These are phyloP conservation scores for Penicillium sp. DNA, from an alignment of 2,329 filamentous ascomycete genomes.

Conservation along the genomic window DNA sequence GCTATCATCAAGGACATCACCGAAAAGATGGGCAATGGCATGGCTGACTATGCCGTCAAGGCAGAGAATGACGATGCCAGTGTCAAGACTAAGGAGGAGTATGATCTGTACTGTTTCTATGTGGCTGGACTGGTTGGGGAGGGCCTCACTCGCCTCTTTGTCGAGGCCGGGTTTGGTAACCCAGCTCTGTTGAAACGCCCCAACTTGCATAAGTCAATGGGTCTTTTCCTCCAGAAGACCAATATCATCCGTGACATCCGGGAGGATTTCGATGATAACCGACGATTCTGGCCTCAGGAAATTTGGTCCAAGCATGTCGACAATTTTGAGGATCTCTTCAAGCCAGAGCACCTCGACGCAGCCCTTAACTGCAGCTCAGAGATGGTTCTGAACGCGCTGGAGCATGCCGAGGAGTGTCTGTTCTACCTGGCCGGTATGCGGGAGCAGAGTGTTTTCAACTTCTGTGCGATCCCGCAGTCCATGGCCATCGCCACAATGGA, in stretches of 20 bases:
- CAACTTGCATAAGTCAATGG: conserved; percentile 90
- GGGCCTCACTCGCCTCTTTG: conserved; percentile 84
- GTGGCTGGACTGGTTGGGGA: conserved; percentile 98
- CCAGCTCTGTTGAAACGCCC: conserved; percentile 74
- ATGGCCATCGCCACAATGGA: conserved; percentile 98
- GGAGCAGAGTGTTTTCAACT: conserved; percentile 98
- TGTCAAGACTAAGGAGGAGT: conserved; percentile 79
- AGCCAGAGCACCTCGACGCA: conserved; percentile 70
- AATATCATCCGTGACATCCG: conserved; percentile 97
- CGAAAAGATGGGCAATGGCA: conserved; percentile 92
- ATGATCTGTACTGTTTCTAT: conserved; percentile 96
- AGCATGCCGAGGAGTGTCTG: conserved; percentile 87
- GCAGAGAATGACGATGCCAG: conserved; percentile 76
- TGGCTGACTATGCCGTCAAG: conserved; percentile 92
- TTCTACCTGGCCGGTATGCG: conserved; percentile 94
- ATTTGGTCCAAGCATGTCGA: conserved; percentile 96
- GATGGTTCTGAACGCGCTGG: conserved; percentile 87
- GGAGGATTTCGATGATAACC: conserved; percentile 82
- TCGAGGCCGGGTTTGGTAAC: conserved; percentile 82
- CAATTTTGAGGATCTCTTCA: conserved; percentile 85
- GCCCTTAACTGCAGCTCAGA: conserved; percentile 85
- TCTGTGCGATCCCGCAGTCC: conserved; percentile 90
- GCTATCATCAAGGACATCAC: conserved; percentile 91
- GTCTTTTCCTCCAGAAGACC: conserved; percentile 93
- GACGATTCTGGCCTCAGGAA: conserved; percentile 92